Base-by-base conservation (phyloP, 352 stramenopile genomes). In the Phytophthora hibernalis region DNA sequence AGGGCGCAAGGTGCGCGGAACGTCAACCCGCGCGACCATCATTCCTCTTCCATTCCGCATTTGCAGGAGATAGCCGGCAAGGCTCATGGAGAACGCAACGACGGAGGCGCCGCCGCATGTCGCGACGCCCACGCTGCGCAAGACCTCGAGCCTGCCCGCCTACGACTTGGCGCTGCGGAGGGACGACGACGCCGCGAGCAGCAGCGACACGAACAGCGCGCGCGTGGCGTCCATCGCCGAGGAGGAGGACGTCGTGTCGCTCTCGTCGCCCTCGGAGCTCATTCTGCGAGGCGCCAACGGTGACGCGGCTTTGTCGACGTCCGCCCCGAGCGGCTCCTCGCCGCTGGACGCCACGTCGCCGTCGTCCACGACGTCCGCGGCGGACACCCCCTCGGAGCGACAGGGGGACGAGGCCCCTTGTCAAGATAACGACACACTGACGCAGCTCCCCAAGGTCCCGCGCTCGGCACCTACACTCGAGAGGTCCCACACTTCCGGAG, bases 401-500 rank as follows among this genome's bases (percentile, higher is more conserved):
- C 38, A 61, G 24, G 70, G 78, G 5, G 55, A 65, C 54, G 65
- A 52, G 22, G 26, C 50, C 37, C 37, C 15, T 6, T 2, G 22
- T 44, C 16, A 18, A 31, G 33, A 74, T 45, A 70, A 70, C 21
- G 54, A 76, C 12, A 56, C 44, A 6, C 49, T 74, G 20, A 26
- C 63, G 5, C 63, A 54, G 37, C 38, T 72, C 24, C 48, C 33
- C 16, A 56, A 52, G 37, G 33, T 61, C 20, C 22, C 24, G 59
- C 75, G 77, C 37, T 68, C 70, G 7, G 65, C 70, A 12, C 85
- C 83, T 0, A 78, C 80, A 51, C 60, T 93, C 6, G 85, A 93
- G 60, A 72, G 85, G 7, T 89, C 85, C 31, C 82, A 87, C 61
- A 93, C 85, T 38, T 88, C 82, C 20, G 84, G 80, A 24, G 85